Percentiles rank a stretch among this genome's conserved stretches.
Evolutionary conservation across 1,284 basidiomycete species (phyloP).

Genomic region (Rhodotorula sp.): DNA sequence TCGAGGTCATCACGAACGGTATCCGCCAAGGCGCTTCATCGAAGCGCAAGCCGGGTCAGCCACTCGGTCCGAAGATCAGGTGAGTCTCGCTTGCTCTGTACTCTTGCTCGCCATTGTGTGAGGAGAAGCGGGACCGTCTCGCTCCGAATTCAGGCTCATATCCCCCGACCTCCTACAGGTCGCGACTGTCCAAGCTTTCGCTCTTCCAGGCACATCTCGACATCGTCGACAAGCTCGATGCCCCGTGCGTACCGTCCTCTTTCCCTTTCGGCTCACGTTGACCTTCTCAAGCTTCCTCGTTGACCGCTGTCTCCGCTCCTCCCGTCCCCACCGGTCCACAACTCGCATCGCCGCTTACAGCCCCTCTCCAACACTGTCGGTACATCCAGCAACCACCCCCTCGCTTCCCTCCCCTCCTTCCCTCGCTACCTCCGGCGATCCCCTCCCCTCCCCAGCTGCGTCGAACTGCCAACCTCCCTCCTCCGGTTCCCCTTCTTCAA

Average conservation of each 20-base stretch:
- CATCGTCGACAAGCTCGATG: not conserved
- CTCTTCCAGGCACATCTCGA: constrained; percentile 16
- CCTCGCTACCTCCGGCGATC: no score
- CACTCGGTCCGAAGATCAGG: constrained; percentile 65
- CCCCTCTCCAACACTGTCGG: no score
- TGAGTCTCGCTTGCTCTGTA: constrained; percentile 45
- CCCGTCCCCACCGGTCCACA: no score
- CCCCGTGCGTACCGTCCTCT: not conserved
- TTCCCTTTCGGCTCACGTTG: not conserved
- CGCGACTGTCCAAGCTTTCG: constrained; percentile 56
- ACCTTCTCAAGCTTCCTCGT: not conserved
- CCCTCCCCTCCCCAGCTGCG: not conserved
- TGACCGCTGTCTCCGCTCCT: no score
- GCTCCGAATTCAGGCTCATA: not conserved
- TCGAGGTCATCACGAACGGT: constrained; percentile 75
- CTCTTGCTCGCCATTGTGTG: not conserved
- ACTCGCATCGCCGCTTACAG: no score
- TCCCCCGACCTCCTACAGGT: constrained; percentile 51
- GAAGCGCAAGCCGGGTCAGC: constrained; percentile 57
- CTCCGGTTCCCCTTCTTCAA: not conserved
- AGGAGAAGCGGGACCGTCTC: not conserved
- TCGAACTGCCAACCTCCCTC: not conserved
- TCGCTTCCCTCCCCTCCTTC: not conserved
- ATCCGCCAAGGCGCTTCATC: constrained; percentile 70
- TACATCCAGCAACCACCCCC: no score